These are phyloP conservation scores for Scedosporium aurantiacum DNA, from an alignment of 2,329 filamentous ascomycete genomes.

Conservation along the genomic window DNA sequence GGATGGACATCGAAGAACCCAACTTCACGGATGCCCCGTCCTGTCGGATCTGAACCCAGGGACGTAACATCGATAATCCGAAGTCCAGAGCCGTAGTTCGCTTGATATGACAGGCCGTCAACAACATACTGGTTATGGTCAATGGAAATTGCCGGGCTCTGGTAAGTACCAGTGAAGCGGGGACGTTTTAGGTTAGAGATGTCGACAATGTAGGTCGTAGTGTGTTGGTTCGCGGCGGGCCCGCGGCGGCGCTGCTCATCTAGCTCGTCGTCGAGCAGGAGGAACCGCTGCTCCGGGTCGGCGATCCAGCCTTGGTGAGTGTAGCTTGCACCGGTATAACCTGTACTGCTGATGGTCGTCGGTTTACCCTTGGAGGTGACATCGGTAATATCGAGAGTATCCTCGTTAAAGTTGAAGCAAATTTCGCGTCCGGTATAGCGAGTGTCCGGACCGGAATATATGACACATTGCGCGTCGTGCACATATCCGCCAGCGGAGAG, in stretches of 20 bases:
- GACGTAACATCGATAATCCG: constrained; percentile 23
- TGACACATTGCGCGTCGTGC: constrained; percentile 41
- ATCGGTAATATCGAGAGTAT: constrained; percentile 25
- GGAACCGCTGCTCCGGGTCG: constrained; percentile 28
- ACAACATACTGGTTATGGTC: constrained; percentile 36
- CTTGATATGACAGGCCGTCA: constrained; percentile 30
- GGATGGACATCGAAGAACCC: constrained; percentile 37
- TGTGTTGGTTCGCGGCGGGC: constrained; percentile 24
- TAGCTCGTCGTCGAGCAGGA: constrained; percentile 40
- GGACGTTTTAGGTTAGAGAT: constrained; percentile 28
- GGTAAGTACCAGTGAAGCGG: constrained; percentile 27
- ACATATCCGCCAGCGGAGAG: constrained; percentile 38
- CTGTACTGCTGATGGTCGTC: constrained; percentile 37
- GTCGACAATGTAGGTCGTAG: constrained; percentile 40
- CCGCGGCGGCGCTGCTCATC: constrained; percentile 32
- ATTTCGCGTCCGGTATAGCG: constrained; percentile 26
- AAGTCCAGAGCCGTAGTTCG: constrained; percentile 37
- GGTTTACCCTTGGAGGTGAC: constrained; percentile 34
- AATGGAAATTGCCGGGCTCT: constrained; percentile 24
- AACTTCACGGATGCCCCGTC: constrained; percentile 25
- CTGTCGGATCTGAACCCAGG: constrained; percentile 24
- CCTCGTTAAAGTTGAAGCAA: constrained; percentile 18
- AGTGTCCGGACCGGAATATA: constrained; percentile 37
- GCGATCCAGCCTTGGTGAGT: constrained; percentile 45
- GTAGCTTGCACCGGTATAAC: constrained; percentile 42